Evolutionary conservation across 768 basidiomycete species (phyloP).

Genomic region (Boletus subparvulus): DNA sequence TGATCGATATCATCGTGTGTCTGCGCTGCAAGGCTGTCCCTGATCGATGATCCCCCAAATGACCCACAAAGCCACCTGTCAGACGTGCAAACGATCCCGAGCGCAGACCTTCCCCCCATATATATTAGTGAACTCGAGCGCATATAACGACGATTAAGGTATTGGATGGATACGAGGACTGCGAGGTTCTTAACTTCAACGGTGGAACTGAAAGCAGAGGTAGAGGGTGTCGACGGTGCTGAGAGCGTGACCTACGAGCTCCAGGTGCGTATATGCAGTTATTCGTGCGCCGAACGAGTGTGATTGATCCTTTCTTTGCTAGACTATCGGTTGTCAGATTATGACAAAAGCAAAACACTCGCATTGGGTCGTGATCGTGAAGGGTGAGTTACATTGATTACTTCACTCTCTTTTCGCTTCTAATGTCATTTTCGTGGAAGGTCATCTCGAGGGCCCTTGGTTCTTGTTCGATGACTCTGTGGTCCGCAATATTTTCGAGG

Average conservation of each 20-base stretch:
- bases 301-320: background rate
- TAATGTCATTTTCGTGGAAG: conserved; percentile 50
- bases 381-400: conserved; percentile 41
- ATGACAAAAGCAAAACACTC: conserved; percentile 66
- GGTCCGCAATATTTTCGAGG: conserved; percentile 79
- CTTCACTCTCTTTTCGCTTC: background rate
- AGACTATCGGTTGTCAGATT: conserved; percentile 85
- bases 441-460: conserved; percentile 62
- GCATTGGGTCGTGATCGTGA: conserved; percentile 91
- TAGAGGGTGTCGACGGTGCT: conserved; percentile 55
- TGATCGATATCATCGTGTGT: conserved; percentile 74
- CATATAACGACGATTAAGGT: conserved; percentile 70
- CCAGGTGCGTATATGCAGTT: conserved; percentile 49
- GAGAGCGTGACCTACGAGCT: conserved; percentile 65
- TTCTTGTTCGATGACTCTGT: conserved; percentile 96
- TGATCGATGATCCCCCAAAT: no score
- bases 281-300: no score
- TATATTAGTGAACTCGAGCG: no score
- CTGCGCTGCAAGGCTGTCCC: conserved; percentile 68
- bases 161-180: conserved; percentile 65
- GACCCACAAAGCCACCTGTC: conserved; percentile 87
- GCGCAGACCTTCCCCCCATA: no score
- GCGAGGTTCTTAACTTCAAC: conserved; percentile 56
- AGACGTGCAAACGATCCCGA: conserved; percentile 74
- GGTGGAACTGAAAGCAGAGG: conserved; percentile 57